Evolutionary conservation across 257 asterid genomes (phyloP).

Genomic region (Voacanga thouarsii): DNA sequence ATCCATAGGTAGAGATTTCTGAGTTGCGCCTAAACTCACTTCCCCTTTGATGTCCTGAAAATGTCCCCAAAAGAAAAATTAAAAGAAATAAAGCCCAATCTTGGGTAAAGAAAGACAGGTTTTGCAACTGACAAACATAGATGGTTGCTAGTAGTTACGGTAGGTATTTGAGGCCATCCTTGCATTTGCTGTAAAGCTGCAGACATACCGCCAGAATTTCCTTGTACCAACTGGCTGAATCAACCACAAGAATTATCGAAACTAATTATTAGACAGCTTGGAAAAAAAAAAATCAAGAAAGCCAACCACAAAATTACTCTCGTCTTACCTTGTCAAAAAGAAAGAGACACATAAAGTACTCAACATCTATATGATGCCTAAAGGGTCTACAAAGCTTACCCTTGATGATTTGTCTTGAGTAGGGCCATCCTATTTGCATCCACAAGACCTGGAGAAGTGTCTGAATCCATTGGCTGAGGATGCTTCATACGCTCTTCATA

Average conservation of each 20-base stretch:
- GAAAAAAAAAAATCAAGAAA: background rate
- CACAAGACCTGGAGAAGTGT: conserved; percentile 69
- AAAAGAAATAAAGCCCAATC: background rate
- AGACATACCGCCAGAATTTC: conserved; percentile 81
- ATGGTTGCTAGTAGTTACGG: conserved; percentile 43
- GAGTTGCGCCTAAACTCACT: conserved; percentile 63
- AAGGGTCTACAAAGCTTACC: conserved; percentile 45
- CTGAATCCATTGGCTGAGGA: conserved; percentile 88
- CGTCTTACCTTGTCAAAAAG: background rate
- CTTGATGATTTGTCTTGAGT: conserved; percentile 88
- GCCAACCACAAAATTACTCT: background rate
- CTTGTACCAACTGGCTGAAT: conserved; percentile 89
- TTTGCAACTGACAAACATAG: background rate
- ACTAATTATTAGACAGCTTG: background rate
- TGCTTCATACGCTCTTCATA: conserved; percentile 95
- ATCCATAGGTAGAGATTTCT: conserved; percentile 81
- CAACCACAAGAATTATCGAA: conserved; percentile 29
- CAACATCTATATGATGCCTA: background rate
- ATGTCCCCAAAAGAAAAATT: conserved; percentile 6
- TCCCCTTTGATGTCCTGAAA: conserved; percentile 78
- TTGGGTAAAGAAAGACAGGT: conserved; percentile 3
- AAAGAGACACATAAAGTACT: background rate
- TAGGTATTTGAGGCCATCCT: conserved; percentile 79
- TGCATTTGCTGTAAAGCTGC: conserved; percentile 98
- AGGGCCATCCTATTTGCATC: conserved; percentile 96